Evolutionary conservation across 805 yeast genomes (phyloP).

Genomic region (Wickerhamomyces ciferrii): DNA sequence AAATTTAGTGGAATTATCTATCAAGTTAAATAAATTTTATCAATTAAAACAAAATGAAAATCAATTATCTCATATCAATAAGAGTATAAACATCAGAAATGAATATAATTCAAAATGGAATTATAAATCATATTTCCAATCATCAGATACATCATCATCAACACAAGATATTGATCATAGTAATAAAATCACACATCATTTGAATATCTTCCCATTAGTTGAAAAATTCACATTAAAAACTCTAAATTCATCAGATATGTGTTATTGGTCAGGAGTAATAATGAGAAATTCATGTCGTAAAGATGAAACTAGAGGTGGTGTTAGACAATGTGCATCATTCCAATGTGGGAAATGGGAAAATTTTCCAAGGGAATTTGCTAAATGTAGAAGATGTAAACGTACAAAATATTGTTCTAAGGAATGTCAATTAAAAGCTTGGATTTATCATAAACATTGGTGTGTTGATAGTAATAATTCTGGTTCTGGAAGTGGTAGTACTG

Average conservation of each 20-base stretch:
- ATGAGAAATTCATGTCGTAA: constrained; percentile 94
- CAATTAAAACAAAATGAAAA: constrained; percentile 2
- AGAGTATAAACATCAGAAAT: constrained; percentile 1
- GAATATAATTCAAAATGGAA: constrained; percentile 35
- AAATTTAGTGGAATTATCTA: constrained; percentile 9
- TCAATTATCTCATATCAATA: constrained; percentile 6
- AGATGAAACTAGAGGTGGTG: constrained; percentile 82
- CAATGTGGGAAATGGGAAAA: constrained; percentile 94
- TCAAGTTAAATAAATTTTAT: constrained; percentile 16
- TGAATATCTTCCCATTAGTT: constrained; percentile 84
- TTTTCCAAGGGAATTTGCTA: constrained; percentile 86
- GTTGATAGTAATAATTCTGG: constrained; percentile 24
- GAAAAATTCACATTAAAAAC: constrained; percentile 78
- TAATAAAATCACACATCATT: constrained; percentile 38
- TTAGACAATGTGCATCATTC: constrained; percentile 91
- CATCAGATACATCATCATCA: constrained; percentile 4
- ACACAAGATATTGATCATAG: constrained; percentile 31
- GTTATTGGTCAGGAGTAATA: constrained; percentile 97
- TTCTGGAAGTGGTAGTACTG: not conserved
- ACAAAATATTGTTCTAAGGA: constrained; percentile 92
- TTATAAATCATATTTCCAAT: constrained; percentile 32
- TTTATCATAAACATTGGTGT: constrained; percentile 93
- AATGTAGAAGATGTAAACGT: constrained; percentile 89
- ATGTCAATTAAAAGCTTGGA: constrained; percentile 91
- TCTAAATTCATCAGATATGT: constrained; percentile 69